These are phyloP conservation scores for Suillus luteus DNA, from an alignment of 768 basidiomycete genomes.

Conservation along the genomic window DNA sequence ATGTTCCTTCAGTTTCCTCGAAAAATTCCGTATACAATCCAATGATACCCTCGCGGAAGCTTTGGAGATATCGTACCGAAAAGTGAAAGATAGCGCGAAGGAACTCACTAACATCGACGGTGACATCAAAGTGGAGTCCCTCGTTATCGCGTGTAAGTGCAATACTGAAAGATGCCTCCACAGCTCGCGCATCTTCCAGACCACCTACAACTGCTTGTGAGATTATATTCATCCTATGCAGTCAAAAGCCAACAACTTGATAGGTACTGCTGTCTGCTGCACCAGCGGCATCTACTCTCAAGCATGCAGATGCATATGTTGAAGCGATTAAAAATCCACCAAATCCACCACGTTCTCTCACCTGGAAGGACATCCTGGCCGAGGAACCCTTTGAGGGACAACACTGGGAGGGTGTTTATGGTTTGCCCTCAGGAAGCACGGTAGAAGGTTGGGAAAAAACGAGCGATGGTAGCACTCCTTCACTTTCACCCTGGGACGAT, in stretches of 20 bases:
- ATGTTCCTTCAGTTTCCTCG: constrained; percentile 45
- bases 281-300: constrained; percentile 49
- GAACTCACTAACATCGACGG: constrained; percentile 62
- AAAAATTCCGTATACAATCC: constrained; percentile 73
- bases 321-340: constrained; percentile 48
- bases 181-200: constrained; percentile 65
- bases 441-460: constrained; percentile 45
- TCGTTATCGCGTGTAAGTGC: neutral
- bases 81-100: constrained; percentile 51
- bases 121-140: constrained; percentile 54
- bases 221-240: constrained; percentile 19
- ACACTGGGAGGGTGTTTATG: constrained; percentile 81
- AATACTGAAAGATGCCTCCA: constrained; percentile 10
- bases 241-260: constrained; percentile 9
- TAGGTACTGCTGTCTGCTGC: constrained; percentile 61
- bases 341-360: constrained; percentile 44
- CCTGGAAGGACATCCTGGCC: constrained; percentile 77
- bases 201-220: constrained; percentile 73
- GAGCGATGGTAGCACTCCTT: constrained; percentile 62
- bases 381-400: constrained; percentile 87
- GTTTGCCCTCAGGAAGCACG: constrained; percentile 49
- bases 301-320: constrained; percentile 56
- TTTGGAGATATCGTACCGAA: constrained; percentile 51
- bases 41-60: constrained; percentile 63
- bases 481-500: constrained; percentile 65